Evolutionary conservation across 2,329 filamentous ascomycete species (phyloP).

Genomic region (Colletotrichum sublineola): DNA sequence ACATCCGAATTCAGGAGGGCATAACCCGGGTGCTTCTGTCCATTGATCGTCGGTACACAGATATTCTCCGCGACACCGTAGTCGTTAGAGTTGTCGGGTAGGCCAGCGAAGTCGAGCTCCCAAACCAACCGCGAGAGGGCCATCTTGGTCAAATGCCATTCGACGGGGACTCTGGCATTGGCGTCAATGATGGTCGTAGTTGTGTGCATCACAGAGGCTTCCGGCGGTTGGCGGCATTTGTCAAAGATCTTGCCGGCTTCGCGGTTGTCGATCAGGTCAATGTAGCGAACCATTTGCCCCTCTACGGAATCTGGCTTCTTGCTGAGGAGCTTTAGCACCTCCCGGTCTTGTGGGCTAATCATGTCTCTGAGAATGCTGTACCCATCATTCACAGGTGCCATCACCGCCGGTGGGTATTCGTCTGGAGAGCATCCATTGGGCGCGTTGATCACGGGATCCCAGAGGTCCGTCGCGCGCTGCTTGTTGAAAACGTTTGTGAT

Average conservation of each 20-base stretch:
- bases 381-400: slow-evolving; percentile 15
- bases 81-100: slow-evolving; percentile 6
- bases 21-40: slow-evolving; percentile 8
- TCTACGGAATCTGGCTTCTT: neutral
- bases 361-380: slow-evolving; percentile 1
- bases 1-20: slow-evolving; percentile 11
- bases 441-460: slow-evolving; percentile 15
- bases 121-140: slow-evolving; percentile 10
- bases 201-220: neutral
- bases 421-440: slow-evolving; percentile 21
- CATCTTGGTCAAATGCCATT: slow-evolving; percentile 15
- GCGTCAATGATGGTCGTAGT: neutral
- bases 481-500: neutral
- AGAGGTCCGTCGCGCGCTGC: slow-evolving; percentile 1
- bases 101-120: slow-evolving; percentile 11
- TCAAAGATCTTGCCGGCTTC: slow-evolving; percentile 16
- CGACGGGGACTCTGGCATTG: neutral
- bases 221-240: slow-evolving; percentile 17
- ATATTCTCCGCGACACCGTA: slow-evolving; percentile 11
- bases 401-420: slow-evolving; percentile 16
- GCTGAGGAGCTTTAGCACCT: slow-evolving; percentile 10
- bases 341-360: neutral
- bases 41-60: slow-evolving; percentile 10
- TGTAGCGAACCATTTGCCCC: slow-evolving; percentile 15
- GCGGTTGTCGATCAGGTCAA: slow-evolving; percentile 2